Base-by-base conservation (phyloP, 306 rosid genomes). In the Fragaria ananassa region DNA sequence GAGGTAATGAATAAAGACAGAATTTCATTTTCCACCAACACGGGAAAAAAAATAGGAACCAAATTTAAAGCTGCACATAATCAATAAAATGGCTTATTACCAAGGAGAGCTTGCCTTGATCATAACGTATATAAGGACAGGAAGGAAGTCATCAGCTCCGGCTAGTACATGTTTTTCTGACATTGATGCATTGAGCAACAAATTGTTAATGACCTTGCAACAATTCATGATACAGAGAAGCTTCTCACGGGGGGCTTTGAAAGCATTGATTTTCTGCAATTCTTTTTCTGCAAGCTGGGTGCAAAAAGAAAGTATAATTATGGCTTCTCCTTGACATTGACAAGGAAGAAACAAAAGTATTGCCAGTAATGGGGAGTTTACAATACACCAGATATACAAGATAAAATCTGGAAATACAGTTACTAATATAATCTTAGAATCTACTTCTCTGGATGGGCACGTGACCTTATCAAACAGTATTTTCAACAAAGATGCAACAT, bases 61-160 rank as follows among this genome's bases (percentile, higher is more conserved):
- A 51, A 31, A 75, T 35, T 58, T 12, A 58, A 76, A 78, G 65
- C 7, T 15, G 41, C 67, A 31, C 53, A 78, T 42, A 64, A 78
- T 62, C 54, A 78, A 83, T 50, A 78, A 68, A 78, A 76, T 85
- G 91, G 79, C 79, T 61, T 80, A 82, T 91, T 87, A 89, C 92
- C 90, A 86, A 89, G 88, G 73, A 74, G 73, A 74, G 90, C 96
- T 91, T 86, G 97, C 92, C 97, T 91, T 91, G 92, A 91, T 91
- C 35, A 70, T 85, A 53, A 91, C 88, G 75, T 86, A 91, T 74
- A 89, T 91, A 74, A 91, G 93, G 54, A 91, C 89, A 53, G 94
- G 92, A 62, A 91, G 94, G 76, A 91, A 89, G 80, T 84, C 97
- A 77, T 91, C 97, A 19, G 92, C 92, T 34, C 97, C 97, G 19